Percentiles rank a stretch among this genome's conserved stretches.
phyloP scores from a whole-genome alignment of 2,329 filamentous ascomycete species.

The Truncatella angustata region DNA sequence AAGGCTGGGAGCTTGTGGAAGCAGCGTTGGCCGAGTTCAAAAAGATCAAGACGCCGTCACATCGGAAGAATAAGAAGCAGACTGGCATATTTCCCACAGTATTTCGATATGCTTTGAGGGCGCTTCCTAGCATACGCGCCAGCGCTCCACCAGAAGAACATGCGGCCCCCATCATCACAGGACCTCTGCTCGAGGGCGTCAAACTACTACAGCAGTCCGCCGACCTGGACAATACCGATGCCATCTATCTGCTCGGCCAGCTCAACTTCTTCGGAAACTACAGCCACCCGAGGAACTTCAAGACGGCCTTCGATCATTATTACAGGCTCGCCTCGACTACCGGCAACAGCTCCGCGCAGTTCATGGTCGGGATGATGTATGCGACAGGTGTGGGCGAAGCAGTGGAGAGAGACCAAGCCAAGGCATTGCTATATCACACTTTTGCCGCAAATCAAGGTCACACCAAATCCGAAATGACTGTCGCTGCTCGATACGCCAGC shows the following conservation, averaged over 20 bases:
- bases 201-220: conserved; percentile 52
- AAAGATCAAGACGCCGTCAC: conserved; percentile 45
- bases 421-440: conserved; percentile 89
- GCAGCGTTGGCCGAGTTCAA: conserved; percentile 48
- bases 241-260: conserved; percentile 84
- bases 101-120: conserved; percentile 44
- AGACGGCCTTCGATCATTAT: conserved; percentile 78
- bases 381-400: conserved; percentile 84
- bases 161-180: conserved; percentile 34
- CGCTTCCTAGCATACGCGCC: conserved; percentile 48
- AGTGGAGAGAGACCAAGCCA: conserved; percentile 83
- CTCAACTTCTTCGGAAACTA: conserved; percentile 98
- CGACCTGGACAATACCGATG: conserved; percentile 68
- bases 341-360: conserved; percentile 89
- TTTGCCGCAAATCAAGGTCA: conserved; percentile 86
- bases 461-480: conserved; percentile 86
- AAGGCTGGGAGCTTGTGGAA: conserved; percentile 53
- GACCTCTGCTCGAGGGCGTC: conserved; percentile 49
- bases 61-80: conserved; percentile 42
- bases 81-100: conserved; percentile 41
- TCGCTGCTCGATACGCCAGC: conserved; percentile 80
- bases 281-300: conserved; percentile 79
- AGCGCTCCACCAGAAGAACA: conserved; percentile 43
- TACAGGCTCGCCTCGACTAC: conserved; percentile 69
- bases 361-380: conserved; percentile 95